Evolutionary conservation across 768 basidiomycete species (phyloP), one percentile per base, ranked within the genome.

Genomic region (Leccinum arenicola): DNA sequence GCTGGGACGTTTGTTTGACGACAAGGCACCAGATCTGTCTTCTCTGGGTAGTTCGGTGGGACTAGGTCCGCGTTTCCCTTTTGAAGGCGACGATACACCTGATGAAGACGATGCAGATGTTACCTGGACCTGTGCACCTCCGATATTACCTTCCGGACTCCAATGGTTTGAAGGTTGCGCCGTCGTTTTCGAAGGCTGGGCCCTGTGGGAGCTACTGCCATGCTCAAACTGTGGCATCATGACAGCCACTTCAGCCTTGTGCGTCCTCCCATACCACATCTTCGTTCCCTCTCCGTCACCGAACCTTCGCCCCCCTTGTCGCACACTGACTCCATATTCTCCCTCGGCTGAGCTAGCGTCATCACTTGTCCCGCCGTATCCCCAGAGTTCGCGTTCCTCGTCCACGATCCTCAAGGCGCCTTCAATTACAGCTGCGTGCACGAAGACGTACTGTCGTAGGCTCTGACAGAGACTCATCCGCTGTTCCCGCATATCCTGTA

Each of bases 401-500:
- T 93, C 91, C 50, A 88, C 80, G 17, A 93, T 77, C 80, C 83
- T 80, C 74, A 94, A 72, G 15, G 88, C 83, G 7, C 93, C 92
- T 72, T 92, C 90, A 58, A 94, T 82, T 57, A 95, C 79, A 17
- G 87, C 93, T 31, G 88, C 85, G 70, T 97, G 92, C 38, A 94
- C 91, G 73, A 95, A 98, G 19, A 95, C 88, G 68, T 95, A 98
- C 75, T 98, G 96, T 58, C 95, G 78, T 68, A 95, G 75, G 72
- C 91, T 96, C 78, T 96, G 95, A 70, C 95, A 96, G 61, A 97
- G 75, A 67, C 92, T 94, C 96, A 98, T 98, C 55, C 96, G 80
- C 75, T 98, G 95, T 72, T 95, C 88, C 49, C 96, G 82, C 88
- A 98, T 93, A 69, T 95, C 92, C 74, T 95, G 93, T 53, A 98